Evolutionary conservation across 306 rosid genomes (phyloP), one percentile per base, ranked within the genome.

Genomic region (Lablab purpureus): DNA sequence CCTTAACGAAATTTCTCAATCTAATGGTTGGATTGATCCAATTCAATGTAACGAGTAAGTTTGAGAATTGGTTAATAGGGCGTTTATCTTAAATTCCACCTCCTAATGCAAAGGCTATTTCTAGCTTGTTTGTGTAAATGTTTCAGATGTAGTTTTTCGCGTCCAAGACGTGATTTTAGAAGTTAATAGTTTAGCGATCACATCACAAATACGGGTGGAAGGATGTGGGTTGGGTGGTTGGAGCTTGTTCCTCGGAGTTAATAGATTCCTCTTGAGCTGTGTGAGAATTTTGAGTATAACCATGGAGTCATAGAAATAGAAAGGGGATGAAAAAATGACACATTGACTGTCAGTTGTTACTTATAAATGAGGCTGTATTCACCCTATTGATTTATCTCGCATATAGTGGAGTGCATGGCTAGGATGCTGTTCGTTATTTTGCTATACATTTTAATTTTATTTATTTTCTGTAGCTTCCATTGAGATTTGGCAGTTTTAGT

Each of bases 201-300:
- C 23, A n/a, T n/a, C 22, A 2, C 19, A 15, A 47, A 47, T 2
- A 47, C 6, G n/a, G n/a, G 19, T 47, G 52, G 19, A 43, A 47
- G 55, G 7, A 14, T 50, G 22, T 6, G 22, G 22, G 22, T 17
- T n/a, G 55, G n/a, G 22, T n/a, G 22, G 32, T 5, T 22, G 63
- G 13, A 55, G 36, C 18, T 60, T 60, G 17, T 32, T 28, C 41
- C 67, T 60, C 14, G 12, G 67, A 28, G 21, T 11, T 28, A 6
- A 9, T 28, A 4, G 67, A 15, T 60, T 4, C 67, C 23, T 62
- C 6, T 28, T 17, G 47, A 34, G 4, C 65, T n/a, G 4, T 50
- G n/a, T 65, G 59, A 66, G 62, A 43, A 58, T 55, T 45, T 66
- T 65, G 21, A 76, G 51, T 23, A 69, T 75, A 75, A 69, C 56